Percentiles rank a stretch among this genome's conserved stretches.
phyloP scores from a whole-genome alignment of 345 rosid genomes.

The Hypericum androsaemum region DNA sequence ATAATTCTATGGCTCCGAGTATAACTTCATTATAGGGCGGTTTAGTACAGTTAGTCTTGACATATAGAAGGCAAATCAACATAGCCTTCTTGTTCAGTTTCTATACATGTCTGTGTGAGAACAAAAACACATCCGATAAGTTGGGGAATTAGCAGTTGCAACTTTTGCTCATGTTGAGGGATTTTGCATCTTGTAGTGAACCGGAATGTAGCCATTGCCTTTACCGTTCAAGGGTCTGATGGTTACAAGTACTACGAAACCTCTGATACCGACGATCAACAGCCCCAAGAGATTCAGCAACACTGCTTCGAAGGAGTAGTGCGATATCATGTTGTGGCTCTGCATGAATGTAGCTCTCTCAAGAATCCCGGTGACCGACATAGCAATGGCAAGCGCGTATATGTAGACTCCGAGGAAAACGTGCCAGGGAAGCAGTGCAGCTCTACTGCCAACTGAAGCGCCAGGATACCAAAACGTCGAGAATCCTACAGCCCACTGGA shows the following conservation, averaged over 20 bases:
- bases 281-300: conserved; percentile 67
- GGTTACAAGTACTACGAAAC: conserved; percentile 61
- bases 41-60: no score
- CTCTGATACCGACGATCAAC: conserved; percentile 59
- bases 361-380: conserved; percentile 59
- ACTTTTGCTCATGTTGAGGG: no score
- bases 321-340: conserved; percentile 48
- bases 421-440: conserved; percentile 72
- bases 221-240: conserved; percentile 44
- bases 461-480: conserved; percentile 89
- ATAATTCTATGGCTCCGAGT: no score
- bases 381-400: conserved; percentile 57
- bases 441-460: conserved; percentile 61
- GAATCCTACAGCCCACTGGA: conserved; percentile 83
- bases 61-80: no score
- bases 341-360: conserved; percentile 87
- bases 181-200: no score
- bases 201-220: conserved; percentile 12
- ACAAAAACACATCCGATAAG: no score
- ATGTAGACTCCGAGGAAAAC: conserved; percentile 77
- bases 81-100: no score
- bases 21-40: no score
- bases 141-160: no score
- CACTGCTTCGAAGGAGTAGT: conserved; percentile 67
- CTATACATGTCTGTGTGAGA: no score